These are phyloP conservation scores for Coemansia sp. DNA, from an alignment of 192 early-diverging fungal species.

Conservation along the genomic window DNA sequence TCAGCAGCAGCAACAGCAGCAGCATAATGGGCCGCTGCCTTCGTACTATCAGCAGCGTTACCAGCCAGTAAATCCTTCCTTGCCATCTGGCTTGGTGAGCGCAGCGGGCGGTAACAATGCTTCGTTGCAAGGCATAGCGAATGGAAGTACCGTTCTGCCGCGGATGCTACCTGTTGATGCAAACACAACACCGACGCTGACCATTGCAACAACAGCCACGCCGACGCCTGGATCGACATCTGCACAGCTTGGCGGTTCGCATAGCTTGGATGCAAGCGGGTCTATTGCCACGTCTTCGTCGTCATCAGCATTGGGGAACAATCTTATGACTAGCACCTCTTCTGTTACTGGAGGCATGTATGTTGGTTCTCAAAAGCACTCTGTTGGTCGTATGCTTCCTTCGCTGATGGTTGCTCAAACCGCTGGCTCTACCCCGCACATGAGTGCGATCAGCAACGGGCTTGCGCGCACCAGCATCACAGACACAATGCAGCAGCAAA, in stretches of 20 bases:
- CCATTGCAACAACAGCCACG: slow-evolving; percentile 40
- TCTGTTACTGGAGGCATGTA: neutral
- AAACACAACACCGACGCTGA: slow-evolving; percentile 44
- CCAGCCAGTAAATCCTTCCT: slow-evolving; percentile 1
- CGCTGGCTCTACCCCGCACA: neutral
- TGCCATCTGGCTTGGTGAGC: neutral
- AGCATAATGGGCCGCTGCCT: neutral
- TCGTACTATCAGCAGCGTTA: slow-evolving; percentile 9
- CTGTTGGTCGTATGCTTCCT: slow-evolving; percentile 40
- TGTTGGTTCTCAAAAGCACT: slow-evolving; percentile 19
- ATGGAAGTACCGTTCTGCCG: neutral
- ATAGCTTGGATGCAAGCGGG: slow-evolving; percentile 31
- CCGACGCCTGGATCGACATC: slow-evolving; percentile 48
- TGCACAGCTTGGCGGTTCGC: slow-evolving; percentile 29
- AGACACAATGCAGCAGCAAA: slow-evolving; percentile 17
- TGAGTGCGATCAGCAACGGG: slow-evolving; percentile 14
- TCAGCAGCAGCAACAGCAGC: slow-evolving; percentile 10
- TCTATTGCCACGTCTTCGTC: slow-evolving; percentile 5
- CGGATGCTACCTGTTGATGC: slow-evolving; percentile 36
- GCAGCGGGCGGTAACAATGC: neutral
- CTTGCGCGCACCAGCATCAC: slow-evolving; percentile 26
- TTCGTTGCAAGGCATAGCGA: neutral
- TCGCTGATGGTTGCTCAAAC: slow-evolving; percentile 19
- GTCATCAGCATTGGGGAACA: slow-evolving; percentile 2
- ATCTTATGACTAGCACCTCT: neutral